A percentile compares a stretch with the other conserved stretches of the same genome.
Conservation (phyloP, 495 filamentous ascomycete genomes). For the Annulohypoxylon nitens region DNA sequence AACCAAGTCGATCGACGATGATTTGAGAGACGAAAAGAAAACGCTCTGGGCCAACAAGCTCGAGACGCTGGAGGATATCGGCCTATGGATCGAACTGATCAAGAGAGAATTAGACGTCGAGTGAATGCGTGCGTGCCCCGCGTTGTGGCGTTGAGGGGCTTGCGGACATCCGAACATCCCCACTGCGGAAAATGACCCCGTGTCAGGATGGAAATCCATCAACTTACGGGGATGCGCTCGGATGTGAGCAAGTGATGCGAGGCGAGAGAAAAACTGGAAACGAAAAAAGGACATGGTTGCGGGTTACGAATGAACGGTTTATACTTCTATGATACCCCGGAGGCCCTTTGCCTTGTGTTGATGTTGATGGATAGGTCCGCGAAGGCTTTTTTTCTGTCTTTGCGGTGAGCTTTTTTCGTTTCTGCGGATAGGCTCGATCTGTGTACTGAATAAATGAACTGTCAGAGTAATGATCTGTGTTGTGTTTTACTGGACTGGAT, state of each 20-base stretch:
- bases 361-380: slow-evolving; percentile 7
- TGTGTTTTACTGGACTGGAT: no score
- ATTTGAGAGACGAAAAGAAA: slow-evolving; percentile 3
- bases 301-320: not conserved
- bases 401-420: not conserved
- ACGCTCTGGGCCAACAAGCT: slow-evolving; percentile 39
- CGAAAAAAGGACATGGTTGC: not conserved
- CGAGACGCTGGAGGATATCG: slow-evolving; percentile 47
- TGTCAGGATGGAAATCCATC: not conserved
- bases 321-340: slow-evolving; percentile 36
- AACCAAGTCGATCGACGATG: slow-evolving; percentile 26
- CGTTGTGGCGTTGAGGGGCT: no score
- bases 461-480: not conserved
- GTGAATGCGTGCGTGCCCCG: slow-evolving; percentile 1
- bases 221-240: not conserved
- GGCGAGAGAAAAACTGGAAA: not conserved
- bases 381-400: not conserved
- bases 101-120: slow-evolving; percentile 39
- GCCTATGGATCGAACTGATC: slow-evolving; percentile 48
- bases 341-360: slow-evolving; percentile 1
- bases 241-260: not conserved
- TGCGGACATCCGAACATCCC: not conserved
- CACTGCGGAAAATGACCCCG: no score
- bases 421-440: not conserved
- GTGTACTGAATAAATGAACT: not conserved